Conservation (phyloP, 176 grass and related monocot species). For the Eragrostis nindensis region DNA sequence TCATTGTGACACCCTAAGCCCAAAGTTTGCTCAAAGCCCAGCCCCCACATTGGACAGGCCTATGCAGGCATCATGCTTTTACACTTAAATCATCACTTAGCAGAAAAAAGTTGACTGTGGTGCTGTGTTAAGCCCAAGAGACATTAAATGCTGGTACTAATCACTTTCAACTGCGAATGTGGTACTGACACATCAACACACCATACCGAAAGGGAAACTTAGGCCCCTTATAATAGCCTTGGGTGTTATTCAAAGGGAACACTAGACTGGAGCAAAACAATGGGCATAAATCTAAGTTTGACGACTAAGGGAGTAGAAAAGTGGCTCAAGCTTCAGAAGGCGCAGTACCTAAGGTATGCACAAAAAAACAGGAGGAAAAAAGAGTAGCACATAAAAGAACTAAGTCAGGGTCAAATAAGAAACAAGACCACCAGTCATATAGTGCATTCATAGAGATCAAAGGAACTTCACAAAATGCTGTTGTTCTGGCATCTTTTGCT, state of each 20-base stretch:
- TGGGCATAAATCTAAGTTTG: neutral
- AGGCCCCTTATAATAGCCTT: neutral
- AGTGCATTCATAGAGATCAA: neutral
- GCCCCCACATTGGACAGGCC: neutral
- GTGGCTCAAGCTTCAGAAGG: slow-evolving; percentile 24
- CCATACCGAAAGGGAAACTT: neutral
- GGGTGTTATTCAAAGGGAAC: neutral
- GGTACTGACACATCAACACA: neutral
- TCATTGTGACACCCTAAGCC: neutral
- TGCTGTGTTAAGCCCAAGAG: neutral
- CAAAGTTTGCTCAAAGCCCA: neutral
- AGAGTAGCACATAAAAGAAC: neutral
- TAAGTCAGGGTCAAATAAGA: neutral
- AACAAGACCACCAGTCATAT: neutral
- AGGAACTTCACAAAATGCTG: neutral
- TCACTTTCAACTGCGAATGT: neutral
- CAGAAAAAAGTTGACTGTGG: neutral
- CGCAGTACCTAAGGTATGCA: neutral
- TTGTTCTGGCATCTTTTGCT: neutral
- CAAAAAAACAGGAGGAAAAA: neutral
- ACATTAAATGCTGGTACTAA: neutral
- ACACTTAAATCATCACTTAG: neutral
- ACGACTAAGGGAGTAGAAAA: neutral
- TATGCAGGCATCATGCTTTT: neutral
- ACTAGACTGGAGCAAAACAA: slow-evolving; percentile 29